Evolutionary conservation across 1,139 yeast genomes (phyloP).

Genomic region (Candida anutae): DNA sequence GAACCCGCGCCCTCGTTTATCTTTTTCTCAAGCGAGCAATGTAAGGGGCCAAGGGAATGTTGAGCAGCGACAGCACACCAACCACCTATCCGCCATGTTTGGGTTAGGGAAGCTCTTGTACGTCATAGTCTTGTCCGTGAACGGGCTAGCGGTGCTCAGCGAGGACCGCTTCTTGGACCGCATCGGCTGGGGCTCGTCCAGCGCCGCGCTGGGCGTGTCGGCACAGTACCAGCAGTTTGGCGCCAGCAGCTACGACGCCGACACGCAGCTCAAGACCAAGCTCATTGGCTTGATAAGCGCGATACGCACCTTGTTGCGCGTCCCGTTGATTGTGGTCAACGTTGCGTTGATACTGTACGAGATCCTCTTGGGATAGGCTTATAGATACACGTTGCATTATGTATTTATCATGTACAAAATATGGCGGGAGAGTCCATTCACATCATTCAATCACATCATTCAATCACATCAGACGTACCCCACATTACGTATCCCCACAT

Average conservation of each 20-base stretch:
- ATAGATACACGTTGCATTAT: no score
- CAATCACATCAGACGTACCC: no score
- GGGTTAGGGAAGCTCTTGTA: constrained; percentile 67
- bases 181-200: constrained; percentile 38
- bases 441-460: no score
- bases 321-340: constrained; percentile 67
- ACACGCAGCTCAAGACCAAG: constrained; percentile 48
- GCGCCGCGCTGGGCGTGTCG: constrained; percentile 10
- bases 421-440: no score
- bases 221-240: constrained; percentile 22
- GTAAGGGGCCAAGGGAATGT: no score
- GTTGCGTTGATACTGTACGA: constrained; percentile 64
- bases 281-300: constrained; percentile 63
- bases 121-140: constrained; percentile 58
- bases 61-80: no score
- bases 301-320: constrained; percentile 65
- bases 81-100: constrained; percentile 34
- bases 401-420: no score
- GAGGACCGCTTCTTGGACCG: constrained; percentile 78
- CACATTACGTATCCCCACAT: not conserved
- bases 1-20: no score
- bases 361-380: constrained; percentile 60
- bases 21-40: no score
- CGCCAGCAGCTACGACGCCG: constrained; percentile 18
- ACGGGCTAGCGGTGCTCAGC: constrained; percentile 72